Conservation (phyloP, 2,329 filamentous ascomycete species). For the Cercospora citrullina region DNA sequence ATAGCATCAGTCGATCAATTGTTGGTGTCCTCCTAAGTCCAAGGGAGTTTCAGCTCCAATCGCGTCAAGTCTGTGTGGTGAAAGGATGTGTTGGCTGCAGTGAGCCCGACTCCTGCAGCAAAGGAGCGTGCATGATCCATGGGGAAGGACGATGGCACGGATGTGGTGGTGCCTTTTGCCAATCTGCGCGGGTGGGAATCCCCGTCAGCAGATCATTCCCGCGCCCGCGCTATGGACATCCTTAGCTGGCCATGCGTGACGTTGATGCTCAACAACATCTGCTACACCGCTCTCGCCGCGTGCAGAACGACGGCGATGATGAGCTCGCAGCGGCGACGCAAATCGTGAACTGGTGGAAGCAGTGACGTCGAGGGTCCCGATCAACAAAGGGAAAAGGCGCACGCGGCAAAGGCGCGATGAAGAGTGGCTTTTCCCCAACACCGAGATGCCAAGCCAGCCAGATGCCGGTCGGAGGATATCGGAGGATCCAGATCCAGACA, state of each 20-base stretch:
- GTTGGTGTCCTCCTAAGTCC: not conserved
- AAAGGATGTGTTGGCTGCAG: conserved; percentile 2
- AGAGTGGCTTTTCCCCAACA: not conserved
- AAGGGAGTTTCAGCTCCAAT: not conserved
- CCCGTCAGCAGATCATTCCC: conserved; percentile 1
- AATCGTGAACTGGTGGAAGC: not conserved
- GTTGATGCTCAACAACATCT: not conserved
- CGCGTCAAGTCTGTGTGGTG: not conserved
- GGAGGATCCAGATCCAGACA: not conserved
- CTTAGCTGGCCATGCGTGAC: not conserved
- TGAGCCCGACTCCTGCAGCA: not conserved
- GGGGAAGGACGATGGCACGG: not conserved
- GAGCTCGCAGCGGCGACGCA: not conserved
- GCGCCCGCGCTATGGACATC: not conserved
- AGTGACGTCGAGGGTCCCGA: conserved; percentile 7
- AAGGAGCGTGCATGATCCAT: conserved; percentile 3
- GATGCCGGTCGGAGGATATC: conserved; percentile 8
- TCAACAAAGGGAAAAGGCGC: not conserved
- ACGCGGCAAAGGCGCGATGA: conserved; percentile 10
- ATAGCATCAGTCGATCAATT: not conserved
- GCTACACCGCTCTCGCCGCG: not conserved
- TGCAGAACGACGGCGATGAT: not conserved
- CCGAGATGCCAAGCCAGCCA: conserved; percentile 2
- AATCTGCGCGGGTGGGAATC: conserved; percentile 3
- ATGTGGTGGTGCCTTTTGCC: not conserved